These are phyloP conservation scores for Phytophthora idaei DNA, from an alignment of 352 stramenopile genomes.

Conservation along the genomic window DNA sequence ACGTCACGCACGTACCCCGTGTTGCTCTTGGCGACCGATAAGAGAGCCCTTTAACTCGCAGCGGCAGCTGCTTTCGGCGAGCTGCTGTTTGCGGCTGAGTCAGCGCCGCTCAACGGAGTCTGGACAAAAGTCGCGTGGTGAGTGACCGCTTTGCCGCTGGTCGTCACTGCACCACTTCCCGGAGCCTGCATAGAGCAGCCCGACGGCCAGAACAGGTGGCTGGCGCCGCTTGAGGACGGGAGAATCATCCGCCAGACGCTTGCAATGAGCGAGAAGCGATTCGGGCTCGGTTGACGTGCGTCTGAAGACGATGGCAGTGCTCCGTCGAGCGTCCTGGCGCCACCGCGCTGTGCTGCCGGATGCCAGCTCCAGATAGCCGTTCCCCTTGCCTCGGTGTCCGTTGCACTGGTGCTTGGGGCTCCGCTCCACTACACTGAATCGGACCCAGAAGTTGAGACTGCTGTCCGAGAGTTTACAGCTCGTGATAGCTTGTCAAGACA, in stretches of 20 bases:
- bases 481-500: not conserved
- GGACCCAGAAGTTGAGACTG: slow-evolving; percentile 14
- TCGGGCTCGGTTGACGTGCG: slow-evolving; percentile 15
- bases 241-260: slow-evolving; percentile 30
- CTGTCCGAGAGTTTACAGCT: slow-evolving; percentile 6
- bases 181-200: slow-evolving; percentile 36
- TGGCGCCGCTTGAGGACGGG: not conserved
- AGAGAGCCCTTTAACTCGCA: slow-evolving; percentile 24
- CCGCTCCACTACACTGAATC: slow-evolving; percentile 1
- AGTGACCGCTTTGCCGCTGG: slow-evolving; percentile 15
- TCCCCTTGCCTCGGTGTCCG: slow-evolving; percentile 8
- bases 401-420: slow-evolving; percentile 1
- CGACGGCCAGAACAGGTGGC: slow-evolving; percentile 36
- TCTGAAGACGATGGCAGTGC: slow-evolving; percentile 27
- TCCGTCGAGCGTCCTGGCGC: slow-evolving; percentile 19
- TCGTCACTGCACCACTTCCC: slow-evolving; percentile 23
- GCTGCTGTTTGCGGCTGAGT: slow-evolving; percentile 35
- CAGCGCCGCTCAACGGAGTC: slow-evolving; percentile 12
- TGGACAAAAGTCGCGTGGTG: not conserved
- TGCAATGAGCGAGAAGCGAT: slow-evolving; percentile 3
- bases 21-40: slow-evolving; percentile 32
- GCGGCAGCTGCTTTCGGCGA: slow-evolving; percentile 33
- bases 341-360: slow-evolving; percentile 13
- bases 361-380: slow-evolving; percentile 21
- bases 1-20: slow-evolving; percentile 33